A percentile compares a stretch with the other conserved stretches of the same genome.
phyloP scores from a whole-genome alignment of 1,284 basidiomycete genomes.

The Ceratobasidium sp. region DNA sequence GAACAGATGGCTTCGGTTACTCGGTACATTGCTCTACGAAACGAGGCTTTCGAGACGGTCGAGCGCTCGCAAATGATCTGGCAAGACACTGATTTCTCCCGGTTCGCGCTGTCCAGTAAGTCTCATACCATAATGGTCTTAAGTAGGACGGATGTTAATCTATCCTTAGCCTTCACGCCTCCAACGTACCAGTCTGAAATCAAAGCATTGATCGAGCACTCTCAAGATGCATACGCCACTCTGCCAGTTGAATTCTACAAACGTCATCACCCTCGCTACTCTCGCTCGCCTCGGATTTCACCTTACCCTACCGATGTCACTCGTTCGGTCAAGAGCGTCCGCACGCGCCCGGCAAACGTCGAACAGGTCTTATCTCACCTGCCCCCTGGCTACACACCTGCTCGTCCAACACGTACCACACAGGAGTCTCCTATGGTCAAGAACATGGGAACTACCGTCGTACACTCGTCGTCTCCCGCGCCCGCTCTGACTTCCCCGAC shows the following conservation, averaged over 20 bases:
- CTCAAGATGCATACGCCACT: conserved; percentile 74
- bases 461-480: conserved; percentile 54
- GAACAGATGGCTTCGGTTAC: conserved; percentile 35
- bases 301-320: conserved; percentile 68
- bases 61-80: conserved; percentile 74
- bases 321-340: conserved; percentile 49
- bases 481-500: conserved; percentile 56
- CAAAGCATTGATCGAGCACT: conserved; percentile 78
- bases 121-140: conserved; percentile 47
- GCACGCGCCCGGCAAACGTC: conserved; percentile 59
- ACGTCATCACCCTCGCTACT: conserved; percentile 66
- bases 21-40: conserved; percentile 74
- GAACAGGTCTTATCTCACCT: conserved; percentile 59
- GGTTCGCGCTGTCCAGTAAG: conserved; percentile 79
- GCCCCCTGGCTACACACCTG: conserved; percentile 50
- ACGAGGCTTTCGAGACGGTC: conserved; percentile 76
- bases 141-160: not conserved
- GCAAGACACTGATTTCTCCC: conserved; percentile 78
- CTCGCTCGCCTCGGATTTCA: conserved; percentile 75
- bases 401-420: conserved; percentile 49
- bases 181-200: conserved; percentile 74
- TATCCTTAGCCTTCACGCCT: conserved; percentile 73
- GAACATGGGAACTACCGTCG: conserved; percentile 47
- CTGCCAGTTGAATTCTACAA: conserved; percentile 75
- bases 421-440: conserved; percentile 21